These are phyloP conservation scores for Wallacemonas rigidus DNA, from an alignment of 208 protist species.

Conservation along the genomic window DNA sequence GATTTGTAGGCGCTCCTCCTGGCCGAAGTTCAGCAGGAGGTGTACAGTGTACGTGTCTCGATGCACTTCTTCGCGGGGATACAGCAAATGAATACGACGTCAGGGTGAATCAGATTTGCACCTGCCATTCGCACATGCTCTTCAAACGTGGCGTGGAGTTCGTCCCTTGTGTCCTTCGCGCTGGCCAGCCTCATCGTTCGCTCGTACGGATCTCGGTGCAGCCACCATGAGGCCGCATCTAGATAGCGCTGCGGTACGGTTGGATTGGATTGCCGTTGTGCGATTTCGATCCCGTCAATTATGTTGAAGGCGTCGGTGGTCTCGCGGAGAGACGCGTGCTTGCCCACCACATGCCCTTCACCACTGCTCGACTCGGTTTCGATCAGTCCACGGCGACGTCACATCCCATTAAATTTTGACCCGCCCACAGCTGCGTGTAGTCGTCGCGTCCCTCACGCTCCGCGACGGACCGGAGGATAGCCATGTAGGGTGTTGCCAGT, in stretches of 20 bases:
- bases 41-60: too few species aligned
- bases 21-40: too few species aligned
- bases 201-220: background rate
- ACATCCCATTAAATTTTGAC: conserved; percentile 25
- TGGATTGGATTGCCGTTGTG: background rate
- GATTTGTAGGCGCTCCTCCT: too few species aligned
- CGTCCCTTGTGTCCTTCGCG: too few species aligned
- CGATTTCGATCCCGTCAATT: background rate
- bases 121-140: too few species aligned
- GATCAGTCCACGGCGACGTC: background rate
- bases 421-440: conserved; percentile 27
- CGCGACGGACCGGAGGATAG: conserved; percentile 13
- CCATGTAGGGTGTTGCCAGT: conserved; percentile 21
- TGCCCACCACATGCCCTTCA: background rate
- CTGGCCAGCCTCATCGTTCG: too few species aligned
- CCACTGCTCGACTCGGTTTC: background rate
- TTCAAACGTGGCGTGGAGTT: too few species aligned
- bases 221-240: background rate
- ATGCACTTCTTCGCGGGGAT: background rate
- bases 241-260: background rate
- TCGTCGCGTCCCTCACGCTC: conserved; percentile 21
- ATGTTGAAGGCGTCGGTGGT: background rate
- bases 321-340: background rate
- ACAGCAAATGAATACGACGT: too few species aligned
- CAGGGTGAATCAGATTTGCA: too few species aligned